Conservation (phyloP, 805 yeast species). For the Candida piceae region DNA sequence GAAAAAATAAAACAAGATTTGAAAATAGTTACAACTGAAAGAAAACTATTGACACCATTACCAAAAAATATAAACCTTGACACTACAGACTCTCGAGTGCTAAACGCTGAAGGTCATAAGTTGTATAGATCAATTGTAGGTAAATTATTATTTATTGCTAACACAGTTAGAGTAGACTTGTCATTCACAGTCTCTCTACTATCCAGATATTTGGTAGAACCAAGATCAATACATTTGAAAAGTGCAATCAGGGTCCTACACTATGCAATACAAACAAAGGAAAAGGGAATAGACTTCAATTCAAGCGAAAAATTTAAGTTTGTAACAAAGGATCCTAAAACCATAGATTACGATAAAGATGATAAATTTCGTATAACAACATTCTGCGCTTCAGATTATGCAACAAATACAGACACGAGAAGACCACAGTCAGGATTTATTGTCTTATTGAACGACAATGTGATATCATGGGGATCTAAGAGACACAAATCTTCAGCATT, state of each 20-base stretch:
- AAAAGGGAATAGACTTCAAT: no score
- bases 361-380: no score
- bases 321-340: no score
- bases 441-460: no score
- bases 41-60: neutral
- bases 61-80: neutral
- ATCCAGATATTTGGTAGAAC: neutral
- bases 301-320: no score
- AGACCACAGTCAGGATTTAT: no score
- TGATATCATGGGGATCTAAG: no score
- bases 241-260: slow-evolving; percentile 2
- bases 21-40: neutral
- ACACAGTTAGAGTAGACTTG: slow-evolving; percentile 7
- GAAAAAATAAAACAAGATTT: neutral
- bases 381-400: no score
- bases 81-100: neutral
- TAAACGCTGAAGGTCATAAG: neutral
- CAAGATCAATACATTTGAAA: slow-evolving; percentile 2
- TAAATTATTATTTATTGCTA: slow-evolving; percentile 3
- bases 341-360: no score
- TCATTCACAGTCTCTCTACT: slow-evolving; percentile 1
- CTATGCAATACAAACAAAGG: neutral
- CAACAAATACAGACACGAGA: no score
- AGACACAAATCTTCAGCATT: no score
- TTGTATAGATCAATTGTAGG: slow-evolving; percentile 5